Evolutionary conservation across 345 rosid genomes (phyloP).

Genomic region (Corchorus capsularis): DNA sequence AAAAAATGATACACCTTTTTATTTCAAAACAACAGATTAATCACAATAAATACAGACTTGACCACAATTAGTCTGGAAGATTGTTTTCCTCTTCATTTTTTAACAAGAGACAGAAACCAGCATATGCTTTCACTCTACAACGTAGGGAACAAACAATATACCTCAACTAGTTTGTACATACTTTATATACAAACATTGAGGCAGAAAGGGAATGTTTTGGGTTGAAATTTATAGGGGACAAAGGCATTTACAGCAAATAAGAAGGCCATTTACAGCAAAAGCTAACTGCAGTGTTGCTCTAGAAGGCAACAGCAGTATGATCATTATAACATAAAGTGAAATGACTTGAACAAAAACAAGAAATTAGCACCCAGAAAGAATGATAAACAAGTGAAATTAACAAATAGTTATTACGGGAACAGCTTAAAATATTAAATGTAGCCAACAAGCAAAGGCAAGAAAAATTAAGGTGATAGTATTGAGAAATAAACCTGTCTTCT

Average conservation of each 20-base stretch:
- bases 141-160: neutral
- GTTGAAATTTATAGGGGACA: no score
- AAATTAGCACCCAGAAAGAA: no score
- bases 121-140: neutral
- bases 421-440: neutral
- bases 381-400: neutral
- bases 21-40: neutral
- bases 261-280: no score
- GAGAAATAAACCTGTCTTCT: constrained; percentile 66
- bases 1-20: constrained; percentile 1
- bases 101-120: neutral
- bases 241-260: no score
- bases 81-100: neutral
- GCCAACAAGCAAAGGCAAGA: neutral
- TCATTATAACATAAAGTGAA: no score
- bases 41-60: neutral
- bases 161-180: neutral
- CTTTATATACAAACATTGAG: neutral
- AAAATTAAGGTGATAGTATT: neutral
- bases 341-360: no score
- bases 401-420: neutral
- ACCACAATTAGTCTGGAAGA: neutral
- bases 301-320: no score
- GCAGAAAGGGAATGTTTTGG: no score
- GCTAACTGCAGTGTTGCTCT: no score